Base-by-base conservation (phyloP, 2,329 filamentous ascomycete species). In the Eurotiales sp. region DNA sequence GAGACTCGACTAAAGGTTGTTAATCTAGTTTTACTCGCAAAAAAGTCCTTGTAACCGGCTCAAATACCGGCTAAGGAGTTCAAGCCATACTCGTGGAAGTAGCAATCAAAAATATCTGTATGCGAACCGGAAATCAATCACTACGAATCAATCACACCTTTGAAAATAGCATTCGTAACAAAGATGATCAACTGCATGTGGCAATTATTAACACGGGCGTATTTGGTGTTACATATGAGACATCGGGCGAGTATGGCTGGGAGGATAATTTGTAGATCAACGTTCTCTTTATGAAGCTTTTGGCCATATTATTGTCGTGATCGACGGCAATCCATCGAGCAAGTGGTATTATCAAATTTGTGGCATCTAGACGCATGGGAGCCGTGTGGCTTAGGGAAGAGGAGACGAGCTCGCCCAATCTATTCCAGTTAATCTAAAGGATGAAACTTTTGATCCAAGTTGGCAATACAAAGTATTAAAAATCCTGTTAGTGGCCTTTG, bases 11-110 rank as follows among this genome's bases (percentile, higher is more conserved):
- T 8, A n/a, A 23, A 7, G 30, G n/a, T 22, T 30, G 40, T 14
- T 23, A 40, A 21, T 29, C 29, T n/a, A 40, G 42, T 39, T 30
- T 51, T 8, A 3, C 21, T 21, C 17, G 22, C 1, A 44, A 75
- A 55, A 73, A 70, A 4, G 59, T 74, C 21, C 71, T 77, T 37
- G 59, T 77, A 25, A 77, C 74, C 0, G 75, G 75, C 22, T 55
- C 67, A 42, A 77, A 77, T 52, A 64, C 64, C 2, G 76, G 75
- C 1, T 62, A 76, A 0, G 76, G 76, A 6, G 59, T 71, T 14
- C 73, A 77, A 62, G 71, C 73, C 46, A 68, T 72, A 3, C 65
- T 66, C 14, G 7, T 2, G 30, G 8, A 39, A 15, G 11, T 14
- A 14, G 19, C 45, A 30, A 15, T n/a, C n/a, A n/a, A 39, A 1